Percentiles rank a stretch among this genome's conserved stretches.
Conservation (phyloP, 1,139 yeast species). For the Geotrichum cucujoidarum region DNA sequence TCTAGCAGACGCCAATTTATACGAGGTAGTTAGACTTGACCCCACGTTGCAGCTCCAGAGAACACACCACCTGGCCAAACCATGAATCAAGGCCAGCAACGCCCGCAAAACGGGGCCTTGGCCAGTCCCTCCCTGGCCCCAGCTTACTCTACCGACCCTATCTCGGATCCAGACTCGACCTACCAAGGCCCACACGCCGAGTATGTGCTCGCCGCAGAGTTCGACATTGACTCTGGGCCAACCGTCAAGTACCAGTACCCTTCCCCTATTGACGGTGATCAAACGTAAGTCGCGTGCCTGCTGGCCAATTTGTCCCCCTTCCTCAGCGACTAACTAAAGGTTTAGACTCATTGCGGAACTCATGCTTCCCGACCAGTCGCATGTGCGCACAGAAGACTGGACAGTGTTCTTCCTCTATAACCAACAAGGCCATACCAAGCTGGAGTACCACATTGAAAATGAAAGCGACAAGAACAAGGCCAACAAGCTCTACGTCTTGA, state of each 20-base stretch:
- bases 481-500: constrained; percentile 51
- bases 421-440: constrained; percentile 27
- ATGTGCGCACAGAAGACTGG: constrained; percentile 55
- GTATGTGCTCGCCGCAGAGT: constrained; percentile 46
- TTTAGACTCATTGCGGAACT: constrained; percentile 44
- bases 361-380: constrained; percentile 64
- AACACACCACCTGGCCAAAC: background rate
- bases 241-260: constrained; percentile 52
- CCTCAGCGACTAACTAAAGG: no score
- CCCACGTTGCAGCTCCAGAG: background rate
- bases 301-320: no score
- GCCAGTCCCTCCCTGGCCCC: background rate
- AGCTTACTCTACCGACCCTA: constrained; percentile 4
- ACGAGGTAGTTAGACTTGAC: no score
- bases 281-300: constrained; percentile 11
- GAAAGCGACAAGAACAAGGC: constrained; percentile 29
- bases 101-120: background rate
- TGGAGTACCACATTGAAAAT: constrained; percentile 29
- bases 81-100: no score
- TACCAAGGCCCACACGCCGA: constrained; percentile 29
- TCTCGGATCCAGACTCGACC: constrained; percentile 1
- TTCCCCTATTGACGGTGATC: constrained; percentile 18
- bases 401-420: constrained; percentile 52
- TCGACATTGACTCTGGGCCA: constrained; percentile 62
- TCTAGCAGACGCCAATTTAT: no score